Base-by-base conservation (phyloP, 805 yeast genomes). In the Saturnispora saitoi region DNA sequence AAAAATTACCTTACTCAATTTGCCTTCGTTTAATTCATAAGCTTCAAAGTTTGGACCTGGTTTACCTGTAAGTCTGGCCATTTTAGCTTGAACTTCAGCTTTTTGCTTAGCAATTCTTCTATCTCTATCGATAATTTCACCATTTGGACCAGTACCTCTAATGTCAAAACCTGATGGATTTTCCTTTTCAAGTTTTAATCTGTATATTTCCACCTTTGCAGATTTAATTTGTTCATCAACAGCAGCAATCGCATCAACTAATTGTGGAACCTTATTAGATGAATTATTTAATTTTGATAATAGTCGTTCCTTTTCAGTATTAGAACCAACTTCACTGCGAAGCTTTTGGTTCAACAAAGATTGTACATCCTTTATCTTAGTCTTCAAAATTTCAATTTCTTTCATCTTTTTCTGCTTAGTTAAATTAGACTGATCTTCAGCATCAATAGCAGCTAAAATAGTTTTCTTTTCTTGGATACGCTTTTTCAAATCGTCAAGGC, bases 41-140 rank as follows among this genome's bases (percentile, higher is more conserved):
- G 68, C 69, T 22, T 71, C 73, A 39, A 69, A 63, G 30, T 68
- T 68, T 7, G 73, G 66, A 3, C 72, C 68, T 7, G 77, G 70
- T 58, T 81, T 83, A 5, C 96, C 96, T 0, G 97, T 90, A 58
- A 91, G 75, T 3, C 91, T 87, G 28, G 96, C 95, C 95, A 91
- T 89, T 56, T 95, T 77, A 45, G 90, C 86, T 54, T 81, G 80
- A 56, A 93, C 71, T 49, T 81, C 68, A 37, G 91, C 95, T 60
- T 85, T 83, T 38, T 86, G 81, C 56, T 77, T 82, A 36, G 91
- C 93, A 57, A 85, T 84, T 54, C 85, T 77, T 51, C 85, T 76
- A 61, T 90, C 97, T 12, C 79, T 67, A 24, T 86, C 96, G 3
- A 97, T 90, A 8, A 88, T 77, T 51, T 80, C 79, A 29, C 97